Conservation (phyloP, 2,329 filamentous ascomycete genomes). For the Pestalotiopsis sp. region DNA sequence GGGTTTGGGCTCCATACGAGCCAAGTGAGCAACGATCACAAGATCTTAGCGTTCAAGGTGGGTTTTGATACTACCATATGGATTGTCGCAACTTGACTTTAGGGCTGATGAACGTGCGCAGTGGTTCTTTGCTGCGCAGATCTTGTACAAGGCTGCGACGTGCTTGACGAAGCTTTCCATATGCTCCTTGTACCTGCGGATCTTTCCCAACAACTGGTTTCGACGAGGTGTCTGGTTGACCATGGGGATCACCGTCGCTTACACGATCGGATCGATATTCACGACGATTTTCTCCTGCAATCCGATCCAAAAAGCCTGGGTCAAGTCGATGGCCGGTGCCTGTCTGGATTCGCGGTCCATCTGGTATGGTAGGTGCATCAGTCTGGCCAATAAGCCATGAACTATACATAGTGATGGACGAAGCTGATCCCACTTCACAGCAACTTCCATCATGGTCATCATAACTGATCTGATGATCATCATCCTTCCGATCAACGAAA, state of each 20-base stretch:
- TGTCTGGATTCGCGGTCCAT: not conserved
- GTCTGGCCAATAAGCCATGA: not conserved
- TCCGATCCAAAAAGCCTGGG: constrained; percentile 1
- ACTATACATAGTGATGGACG: not conserved
- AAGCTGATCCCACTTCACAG: not conserved
- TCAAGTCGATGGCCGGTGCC: not conserved
- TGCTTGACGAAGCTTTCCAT: constrained; percentile 18
- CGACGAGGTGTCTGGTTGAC: not conserved
- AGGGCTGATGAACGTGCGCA: not conserved
- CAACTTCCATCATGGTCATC: constrained; percentile 17
- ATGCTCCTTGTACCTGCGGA: constrained; percentile 10
- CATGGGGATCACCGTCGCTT: constrained; percentile 4
- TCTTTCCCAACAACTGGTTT: not conserved
- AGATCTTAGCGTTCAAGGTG: constrained; percentile 7
- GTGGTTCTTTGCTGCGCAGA: constrained; percentile 21
- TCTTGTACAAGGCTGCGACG: constrained; percentile 19
- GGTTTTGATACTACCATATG: not conserved
- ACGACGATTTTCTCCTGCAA: constrained; percentile 4
- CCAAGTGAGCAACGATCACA: not conserved
- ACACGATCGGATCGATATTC: constrained; percentile 1
- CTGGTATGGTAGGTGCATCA: constrained; percentile 1
- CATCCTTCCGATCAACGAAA: constrained; percentile 18
- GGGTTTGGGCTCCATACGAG: constrained; percentile 4
- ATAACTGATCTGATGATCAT: constrained; percentile 20
- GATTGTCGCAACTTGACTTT: not conserved